Conservation (phyloP, 305 asterid species). For the Fraxinus floribunda region DNA sequence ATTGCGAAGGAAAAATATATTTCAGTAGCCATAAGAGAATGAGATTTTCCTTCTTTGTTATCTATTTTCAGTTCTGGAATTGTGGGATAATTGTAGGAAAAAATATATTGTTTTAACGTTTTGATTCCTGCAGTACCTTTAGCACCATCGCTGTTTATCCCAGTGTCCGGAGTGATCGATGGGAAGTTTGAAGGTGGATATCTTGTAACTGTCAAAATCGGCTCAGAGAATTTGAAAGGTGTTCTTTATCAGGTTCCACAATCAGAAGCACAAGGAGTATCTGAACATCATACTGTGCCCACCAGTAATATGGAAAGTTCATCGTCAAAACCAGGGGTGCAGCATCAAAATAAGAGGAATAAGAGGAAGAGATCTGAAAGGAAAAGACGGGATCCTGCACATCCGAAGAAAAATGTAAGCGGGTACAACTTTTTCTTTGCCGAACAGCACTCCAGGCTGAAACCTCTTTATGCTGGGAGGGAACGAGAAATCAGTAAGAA, state of each 20-base stretch:
- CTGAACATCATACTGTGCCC: slow-evolving; percentile 21
- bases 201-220: slow-evolving; percentile 69
- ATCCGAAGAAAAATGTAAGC: slow-evolving; percentile 81
- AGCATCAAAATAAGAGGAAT: slow-evolving; percentile 63
- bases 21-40: background rate
- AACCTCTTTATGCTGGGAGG: slow-evolving; percentile 61
- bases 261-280: slow-evolving; percentile 20
- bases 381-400: slow-evolving; percentile 67
- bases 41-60: background rate
- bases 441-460: slow-evolving; percentile 74
- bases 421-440: slow-evolving; percentile 90
- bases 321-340: slow-evolving; percentile 28
- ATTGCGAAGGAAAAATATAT: background rate
- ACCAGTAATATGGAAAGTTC: slow-evolving; percentile 16
- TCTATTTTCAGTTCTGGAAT: background rate
- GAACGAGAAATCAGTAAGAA: slow-evolving; percentile 79
- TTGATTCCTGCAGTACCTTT: slow-evolving; percentile 29
- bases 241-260: slow-evolving; percentile 61
- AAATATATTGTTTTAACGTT: background rate
- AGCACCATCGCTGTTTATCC: slow-evolving; percentile 37
- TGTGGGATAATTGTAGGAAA: background rate
- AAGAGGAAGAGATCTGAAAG: slow-evolving; percentile 50
- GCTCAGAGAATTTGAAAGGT: slow-evolving; percentile 69
- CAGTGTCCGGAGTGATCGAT: slow-evolving; percentile 69
- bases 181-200: slow-evolving; percentile 88